Conservation (phyloP, 2,329 filamentous ascomycete species). For the Phaeosphaeria sp. region DNA sequence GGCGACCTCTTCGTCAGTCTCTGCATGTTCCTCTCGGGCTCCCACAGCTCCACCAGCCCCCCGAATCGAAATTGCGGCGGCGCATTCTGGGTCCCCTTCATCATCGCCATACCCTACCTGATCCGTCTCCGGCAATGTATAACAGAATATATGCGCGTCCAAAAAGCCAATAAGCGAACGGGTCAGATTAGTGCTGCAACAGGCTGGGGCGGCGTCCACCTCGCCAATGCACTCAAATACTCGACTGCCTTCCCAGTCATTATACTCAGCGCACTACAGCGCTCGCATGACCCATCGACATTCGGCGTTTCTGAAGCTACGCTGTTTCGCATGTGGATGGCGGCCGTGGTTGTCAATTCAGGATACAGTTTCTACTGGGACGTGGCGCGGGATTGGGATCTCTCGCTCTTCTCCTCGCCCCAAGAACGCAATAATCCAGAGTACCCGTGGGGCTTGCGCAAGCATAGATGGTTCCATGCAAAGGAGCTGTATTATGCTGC, state of each 20-base stretch:
- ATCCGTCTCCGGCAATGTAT: constrained; percentile 93
- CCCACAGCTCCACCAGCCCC: constrained; percentile 75
- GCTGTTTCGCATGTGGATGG: constrained; percentile 65
- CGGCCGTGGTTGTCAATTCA: constrained; percentile 80
- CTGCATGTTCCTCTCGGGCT: constrained; percentile 85
- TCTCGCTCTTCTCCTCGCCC: constrained; percentile 75
- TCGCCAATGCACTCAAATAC: constrained; percentile 95
- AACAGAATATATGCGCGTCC: constrained; percentile 81
- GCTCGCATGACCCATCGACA: constrained; percentile 62
- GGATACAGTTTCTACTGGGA: constrained; percentile 99
- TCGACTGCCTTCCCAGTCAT: constrained; percentile 93
- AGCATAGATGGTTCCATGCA: constrained; percentile 73
- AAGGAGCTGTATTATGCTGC: constrained; percentile 81
- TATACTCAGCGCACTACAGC: constrained; percentile 76
- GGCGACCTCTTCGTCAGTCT: constrained; percentile 86
- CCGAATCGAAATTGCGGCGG: constrained; percentile 86
- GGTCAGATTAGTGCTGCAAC: constrained; percentile 51
- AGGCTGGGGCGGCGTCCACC: constrained; percentile 83
- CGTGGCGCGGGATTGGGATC: constrained; percentile 93
- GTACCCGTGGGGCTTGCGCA: constrained; percentile 79
- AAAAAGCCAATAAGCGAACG: constrained; percentile 55
- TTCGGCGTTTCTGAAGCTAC: constrained; percentile 62
- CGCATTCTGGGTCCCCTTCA: constrained; percentile 77
- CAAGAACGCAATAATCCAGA: constrained; percentile 66
- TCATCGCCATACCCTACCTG: constrained; percentile 81